Conservation (phyloP, 2,329 filamentous ascomycete species). For the Colletotrichum sp. region DNA sequence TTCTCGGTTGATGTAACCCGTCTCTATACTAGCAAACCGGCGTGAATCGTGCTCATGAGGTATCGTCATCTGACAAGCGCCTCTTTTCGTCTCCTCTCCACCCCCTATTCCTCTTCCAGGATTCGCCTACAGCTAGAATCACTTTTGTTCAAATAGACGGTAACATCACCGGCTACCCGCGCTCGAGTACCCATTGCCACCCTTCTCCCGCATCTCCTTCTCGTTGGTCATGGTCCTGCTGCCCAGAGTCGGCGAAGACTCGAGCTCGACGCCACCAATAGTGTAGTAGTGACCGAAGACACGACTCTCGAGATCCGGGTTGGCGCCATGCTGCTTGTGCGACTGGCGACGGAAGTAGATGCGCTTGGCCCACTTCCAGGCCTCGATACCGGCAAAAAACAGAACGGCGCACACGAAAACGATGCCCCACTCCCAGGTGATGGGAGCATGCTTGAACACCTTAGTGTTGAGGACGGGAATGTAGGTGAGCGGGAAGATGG, state of each 20-base stretch:
- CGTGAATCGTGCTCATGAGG: background rate
- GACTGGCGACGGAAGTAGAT: conserved; percentile 39
- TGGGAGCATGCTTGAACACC: conserved; percentile 63
- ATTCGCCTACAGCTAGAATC: background rate
- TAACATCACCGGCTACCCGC: background rate
- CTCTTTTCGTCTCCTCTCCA: background rate
- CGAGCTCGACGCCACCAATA: conserved; percentile 22
- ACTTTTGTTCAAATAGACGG: background rate
- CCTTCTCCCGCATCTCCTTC: conserved; percentile 22
- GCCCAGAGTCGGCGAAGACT: conserved; percentile 12
- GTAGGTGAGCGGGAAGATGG: conserved; percentile 57
- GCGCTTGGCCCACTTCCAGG: conserved; percentile 65
- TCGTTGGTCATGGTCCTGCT: conserved; percentile 21
- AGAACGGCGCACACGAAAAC: conserved; percentile 58
- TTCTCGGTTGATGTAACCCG: background rate
- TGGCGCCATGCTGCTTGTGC: conserved; percentile 21
- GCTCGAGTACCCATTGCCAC: conserved; percentile 12
- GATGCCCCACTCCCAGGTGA: conserved; percentile 67
- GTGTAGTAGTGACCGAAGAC: conserved; percentile 37
- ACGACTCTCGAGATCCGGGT: conserved; percentile 34
- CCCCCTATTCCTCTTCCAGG: background rate
- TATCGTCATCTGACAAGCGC: background rate
- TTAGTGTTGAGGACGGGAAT: conserved; percentile 62
- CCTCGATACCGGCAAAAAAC: conserved; percentile 64
- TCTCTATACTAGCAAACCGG: background rate